Evolutionary conservation across 768 basidiomycete genomes (phyloP), one percentile per base, ranked within the genome.

Genomic region (Sarcodon sp.): DNA sequence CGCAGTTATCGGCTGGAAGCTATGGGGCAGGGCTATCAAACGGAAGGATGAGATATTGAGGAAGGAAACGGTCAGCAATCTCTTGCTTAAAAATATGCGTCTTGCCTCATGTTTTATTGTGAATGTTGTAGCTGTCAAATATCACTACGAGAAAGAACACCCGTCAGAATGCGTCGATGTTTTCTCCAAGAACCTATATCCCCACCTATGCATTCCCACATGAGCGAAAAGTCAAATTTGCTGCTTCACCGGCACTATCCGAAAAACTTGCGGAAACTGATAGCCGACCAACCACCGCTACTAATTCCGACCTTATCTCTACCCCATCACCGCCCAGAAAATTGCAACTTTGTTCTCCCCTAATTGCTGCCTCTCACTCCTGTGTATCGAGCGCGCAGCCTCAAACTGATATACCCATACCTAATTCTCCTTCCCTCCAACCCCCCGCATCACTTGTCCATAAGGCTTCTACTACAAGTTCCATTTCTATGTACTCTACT

Each of bases 11-110:
- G 63, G 61, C 16, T 79, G 75, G 74, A 57, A 66, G 37, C 69
- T 61, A 49, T 76, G 73, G 72, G 69, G 72, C 12, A 63, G 59
- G 52, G 57, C 56, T 31, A 67, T 72, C 44, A 68, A 69, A 53
- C 62, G 64, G 35, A 61, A 60, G 45, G 58, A 63, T 48, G 56
- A 54, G 16, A 62, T 62, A 53, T 51, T 65, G 44, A 49, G 56
- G 27, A 55, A 57, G 50, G 61, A 66, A 47, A 52, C 53, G 50
- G 61, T 62, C 51, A 36, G 67, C 59, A 35, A 13, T 16, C 35
- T 27, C 39, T 41, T 13, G 8, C 15, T 38, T 18, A 41, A 15
- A 7, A 9, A 13, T 4, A 16, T 4, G 16, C 39, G 7, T 15
- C 8, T 27, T 41, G 16, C 39, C 7, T 41, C 39, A 16, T 41